These are phyloP conservation scores for Pseudozyma sp. DNA, from an alignment of 1,284 basidiomycete species.

Conservation along the genomic window DNA sequence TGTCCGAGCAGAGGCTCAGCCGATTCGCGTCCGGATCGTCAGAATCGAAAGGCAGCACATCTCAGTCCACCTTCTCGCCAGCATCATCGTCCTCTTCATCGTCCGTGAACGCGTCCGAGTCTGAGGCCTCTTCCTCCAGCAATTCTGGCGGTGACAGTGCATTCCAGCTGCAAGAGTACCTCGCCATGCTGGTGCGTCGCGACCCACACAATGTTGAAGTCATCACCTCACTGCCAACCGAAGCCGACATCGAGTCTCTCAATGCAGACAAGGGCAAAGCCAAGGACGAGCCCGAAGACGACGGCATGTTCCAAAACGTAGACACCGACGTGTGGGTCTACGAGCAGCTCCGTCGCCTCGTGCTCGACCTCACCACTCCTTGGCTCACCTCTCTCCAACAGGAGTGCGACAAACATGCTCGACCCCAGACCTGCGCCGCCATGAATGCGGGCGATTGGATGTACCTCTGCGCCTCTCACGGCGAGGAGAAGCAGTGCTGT, in stretches of 20 bases:
- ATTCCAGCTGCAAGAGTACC: conserved; percentile 94
- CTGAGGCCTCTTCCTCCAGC: conserved; percentile 9
- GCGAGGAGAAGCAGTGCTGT: conserved; percentile 75
- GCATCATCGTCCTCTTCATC: conserved; percentile 15
- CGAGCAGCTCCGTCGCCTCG: conserved; percentile 89
- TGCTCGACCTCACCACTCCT: conserved; percentile 89
- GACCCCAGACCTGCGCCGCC: conserved; percentile 79
- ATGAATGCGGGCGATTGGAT: conserved; percentile 99
- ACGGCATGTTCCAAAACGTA: conserved; percentile 41
- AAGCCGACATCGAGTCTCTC: conserved; percentile 38
- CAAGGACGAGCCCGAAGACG: conserved; percentile 26
- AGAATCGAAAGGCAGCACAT: conserved; percentile 2
- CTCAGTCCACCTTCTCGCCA: conserved; percentile 1
- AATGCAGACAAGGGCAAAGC: conserved; percentile 67
- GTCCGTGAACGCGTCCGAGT: conserved; percentile 5
- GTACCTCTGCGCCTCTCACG: conserved; percentile 92
- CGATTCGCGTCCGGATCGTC: conserved; percentile 9
- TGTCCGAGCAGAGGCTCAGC: conserved; percentile 20
- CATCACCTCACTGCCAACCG: conserved; percentile 76
- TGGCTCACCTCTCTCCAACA: conserved; percentile 86
- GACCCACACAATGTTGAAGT: conserved; percentile 88
- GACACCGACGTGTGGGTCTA: conserved; percentile 88
- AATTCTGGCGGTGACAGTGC: conserved; percentile 76
- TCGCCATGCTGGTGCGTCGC: conserved; percentile 83
- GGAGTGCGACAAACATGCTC: conserved; percentile 73